Conservation (phyloP, 2,329 filamentous ascomycete genomes). For the Aspergillus sp. region DNA sequence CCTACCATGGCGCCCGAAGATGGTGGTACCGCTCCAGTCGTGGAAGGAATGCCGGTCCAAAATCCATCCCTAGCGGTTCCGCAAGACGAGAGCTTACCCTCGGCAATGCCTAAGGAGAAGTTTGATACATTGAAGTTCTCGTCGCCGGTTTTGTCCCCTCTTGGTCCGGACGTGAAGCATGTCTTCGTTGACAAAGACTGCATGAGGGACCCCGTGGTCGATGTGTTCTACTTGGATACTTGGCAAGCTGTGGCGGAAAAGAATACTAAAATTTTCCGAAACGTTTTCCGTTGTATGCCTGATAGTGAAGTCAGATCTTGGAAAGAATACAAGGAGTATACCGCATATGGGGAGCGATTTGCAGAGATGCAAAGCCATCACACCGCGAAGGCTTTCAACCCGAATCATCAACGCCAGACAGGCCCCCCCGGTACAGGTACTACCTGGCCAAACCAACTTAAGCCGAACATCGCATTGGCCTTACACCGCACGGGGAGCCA, state of each 20-base stretch:
- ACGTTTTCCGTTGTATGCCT: slow-evolving; percentile 95
- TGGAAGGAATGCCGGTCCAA: slow-evolving; percentile 39
- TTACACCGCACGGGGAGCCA: slow-evolving; percentile 32
- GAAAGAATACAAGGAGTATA: slow-evolving; percentile 87
- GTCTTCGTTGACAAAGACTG: slow-evolving; percentile 83
- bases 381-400: slow-evolving; percentile 49
- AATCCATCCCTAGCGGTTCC: slow-evolving; percentile 67
- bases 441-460: slow-evolving; percentile 22
- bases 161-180: slow-evolving; percentile 66
- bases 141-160: slow-evolving; percentile 48
- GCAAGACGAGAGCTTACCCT: slow-evolving; percentile 75
- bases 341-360: slow-evolving; percentile 75
- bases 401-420: slow-evolving; percentile 42
- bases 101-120: slow-evolving; percentile 40
- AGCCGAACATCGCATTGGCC: slow-evolving; percentile 23
- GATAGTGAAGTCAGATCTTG: slow-evolving; percentile 92
- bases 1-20: slow-evolving; percentile 19
- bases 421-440: slow-evolving; percentile 39
- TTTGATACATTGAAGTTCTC: slow-evolving; percentile 51
- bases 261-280: slow-evolving; percentile 91
- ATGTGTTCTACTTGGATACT: slow-evolving; percentile 79
- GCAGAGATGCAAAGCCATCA: slow-evolving; percentile 62
- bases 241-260: slow-evolving; percentile 88
- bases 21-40: slow-evolving; percentile 21
- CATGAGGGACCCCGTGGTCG: slow-evolving; percentile 85